Evolutionary conservation across 2,329 filamentous ascomycete species (phyloP).

Genomic region (Paracorniculantispora psalliotae): DNA sequence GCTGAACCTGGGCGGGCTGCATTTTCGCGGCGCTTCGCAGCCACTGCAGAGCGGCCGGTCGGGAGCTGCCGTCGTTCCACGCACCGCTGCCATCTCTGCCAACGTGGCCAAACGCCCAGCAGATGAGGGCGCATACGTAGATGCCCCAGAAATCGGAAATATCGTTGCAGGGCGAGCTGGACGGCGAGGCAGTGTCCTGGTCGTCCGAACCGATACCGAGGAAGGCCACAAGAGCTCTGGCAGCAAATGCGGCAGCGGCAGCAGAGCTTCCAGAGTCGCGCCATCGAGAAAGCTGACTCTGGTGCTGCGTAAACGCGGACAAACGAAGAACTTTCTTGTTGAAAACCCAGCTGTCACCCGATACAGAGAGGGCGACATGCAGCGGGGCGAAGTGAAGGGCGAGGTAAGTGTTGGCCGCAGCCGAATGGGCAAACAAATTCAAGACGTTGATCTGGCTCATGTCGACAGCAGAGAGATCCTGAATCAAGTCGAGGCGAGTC

Average conservation of each 20-base stretch:
- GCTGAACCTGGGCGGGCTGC: slow-evolving; percentile 34
- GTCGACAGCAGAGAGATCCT: slow-evolving; percentile 21
- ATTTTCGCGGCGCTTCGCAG: slow-evolving; percentile 37
- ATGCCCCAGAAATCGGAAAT: slow-evolving; percentile 51
- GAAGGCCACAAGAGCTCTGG: slow-evolving; percentile 45
- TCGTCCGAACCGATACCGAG: slow-evolving; percentile 26
- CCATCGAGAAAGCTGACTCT: slow-evolving; percentile 44
- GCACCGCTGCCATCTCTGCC: slow-evolving; percentile 17
- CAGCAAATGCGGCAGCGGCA: slow-evolving; percentile 45
- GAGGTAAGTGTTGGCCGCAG: slow-evolving; percentile 48
- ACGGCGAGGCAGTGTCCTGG: neutral
- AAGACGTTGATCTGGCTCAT: slow-evolving; percentile 27
- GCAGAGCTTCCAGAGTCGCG: slow-evolving; percentile 39
- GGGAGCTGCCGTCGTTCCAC: slow-evolving; percentile 20
- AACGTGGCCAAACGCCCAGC: slow-evolving; percentile 50
- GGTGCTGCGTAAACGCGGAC: slow-evolving; percentile 41
- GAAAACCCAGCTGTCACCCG: slow-evolving; percentile 55
- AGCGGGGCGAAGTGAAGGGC: slow-evolving; percentile 56
- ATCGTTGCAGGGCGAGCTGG: slow-evolving; percentile 26
- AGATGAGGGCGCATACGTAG: slow-evolving; percentile 54
- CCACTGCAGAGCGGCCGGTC: slow-evolving; percentile 31
- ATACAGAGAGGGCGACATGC: slow-evolving; percentile 51
- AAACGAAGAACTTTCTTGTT: slow-evolving; percentile 45
- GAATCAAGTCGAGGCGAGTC: slow-evolving; percentile 23
- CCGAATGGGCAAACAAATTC: slow-evolving; percentile 39